Percentiles rank a stretch among this genome's conserved stretches.
phyloP scores from a whole-genome alignment of 768 basidiomycete genomes.

The Xerocomellus dryophilus region DNA sequence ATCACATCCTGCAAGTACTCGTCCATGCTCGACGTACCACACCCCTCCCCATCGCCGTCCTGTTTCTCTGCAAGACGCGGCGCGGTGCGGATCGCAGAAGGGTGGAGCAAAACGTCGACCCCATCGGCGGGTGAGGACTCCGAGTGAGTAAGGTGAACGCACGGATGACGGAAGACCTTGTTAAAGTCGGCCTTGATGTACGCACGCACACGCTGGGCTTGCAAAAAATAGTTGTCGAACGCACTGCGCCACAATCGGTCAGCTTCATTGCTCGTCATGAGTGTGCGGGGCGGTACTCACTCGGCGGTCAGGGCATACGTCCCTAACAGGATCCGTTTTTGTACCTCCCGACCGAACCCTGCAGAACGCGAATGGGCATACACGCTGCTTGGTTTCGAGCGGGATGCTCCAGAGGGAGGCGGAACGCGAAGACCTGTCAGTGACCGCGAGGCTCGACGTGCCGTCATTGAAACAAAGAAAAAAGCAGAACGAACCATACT shows the following conservation, averaged over 20 bases:
- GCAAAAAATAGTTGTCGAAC: conserved; percentile 96
- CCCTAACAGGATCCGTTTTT: conserved; percentile 82
- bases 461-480: neutral
- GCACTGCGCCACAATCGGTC: conserved; percentile 48
- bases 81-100: conserved; percentile 83
- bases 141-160: conserved; percentile 40
- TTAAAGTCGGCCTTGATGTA: conserved; percentile 73
- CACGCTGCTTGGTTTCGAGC: conserved; percentile 48
- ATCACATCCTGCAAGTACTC: conserved; percentile 89
- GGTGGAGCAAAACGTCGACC: conserved; percentile 84
- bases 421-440: conserved; percentile 49
- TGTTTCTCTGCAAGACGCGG: conserved; percentile 45
- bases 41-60: conserved; percentile 1
- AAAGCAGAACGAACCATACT: conserved; percentile 58
- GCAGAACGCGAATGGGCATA: conserved; percentile 66
- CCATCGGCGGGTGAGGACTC: conserved; percentile 18
- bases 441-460: neutral
- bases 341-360: conserved; percentile 82
- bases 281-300: conserved; percentile 43
- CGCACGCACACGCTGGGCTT: conserved; percentile 80
- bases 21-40: conserved; percentile 34
- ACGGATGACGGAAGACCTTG: conserved; percentile 57
- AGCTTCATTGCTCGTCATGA: neutral
- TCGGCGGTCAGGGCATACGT: conserved; percentile 90
- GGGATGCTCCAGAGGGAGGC: conserved; percentile 40